Conservation (phyloP, 495 filamentous ascomycete species). For the Xylaria longipes region DNA sequence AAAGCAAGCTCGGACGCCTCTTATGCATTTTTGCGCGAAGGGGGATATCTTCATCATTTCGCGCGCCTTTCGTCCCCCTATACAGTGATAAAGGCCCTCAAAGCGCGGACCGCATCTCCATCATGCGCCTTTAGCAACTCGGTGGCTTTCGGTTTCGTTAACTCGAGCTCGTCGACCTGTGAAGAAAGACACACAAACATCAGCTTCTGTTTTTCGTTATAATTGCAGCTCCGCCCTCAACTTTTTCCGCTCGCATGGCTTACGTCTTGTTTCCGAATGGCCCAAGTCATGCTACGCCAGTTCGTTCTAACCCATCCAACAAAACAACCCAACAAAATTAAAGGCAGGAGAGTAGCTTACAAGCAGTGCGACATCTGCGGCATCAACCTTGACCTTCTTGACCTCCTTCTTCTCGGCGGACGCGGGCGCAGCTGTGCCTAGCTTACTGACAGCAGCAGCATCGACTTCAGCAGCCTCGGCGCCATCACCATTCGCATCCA, state of each 20-base stretch:
- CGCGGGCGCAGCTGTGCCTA: constrained; percentile 54
- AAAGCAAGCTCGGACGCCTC: constrained; percentile 31
- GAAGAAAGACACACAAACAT: constrained; percentile 6
- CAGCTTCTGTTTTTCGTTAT: neutral
- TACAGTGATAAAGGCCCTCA: constrained; percentile 60
- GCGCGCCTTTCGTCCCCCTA: neutral
- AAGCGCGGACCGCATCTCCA: constrained; percentile 73
- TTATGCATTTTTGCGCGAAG: constrained; percentile 14
- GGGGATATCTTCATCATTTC: neutral
- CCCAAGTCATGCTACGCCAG: neutral
- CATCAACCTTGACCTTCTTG: constrained; percentile 60
- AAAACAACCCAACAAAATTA: neutral
- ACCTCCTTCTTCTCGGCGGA: constrained; percentile 49
- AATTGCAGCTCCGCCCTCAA: neutral
- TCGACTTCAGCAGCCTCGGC: constrained; percentile 65
- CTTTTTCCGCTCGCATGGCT: neutral
- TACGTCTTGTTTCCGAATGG: neutral
- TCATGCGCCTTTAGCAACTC: constrained; percentile 82
- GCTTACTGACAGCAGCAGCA: constrained; percentile 78
- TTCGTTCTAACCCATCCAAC: neutral
- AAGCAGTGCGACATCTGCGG: constrained; percentile 51
- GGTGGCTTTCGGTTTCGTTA: constrained; percentile 80
- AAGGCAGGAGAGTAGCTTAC: constrained; percentile 33
- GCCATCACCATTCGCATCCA: constrained; percentile 67
- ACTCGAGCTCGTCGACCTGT: constrained; percentile 79